Percentiles rank a stretch among this genome's conserved stretches.
These are phyloP conservation scores for Solanum hybrid DNA, from an alignment of 305 asterid genomes.

Conservation along the genomic window DNA sequence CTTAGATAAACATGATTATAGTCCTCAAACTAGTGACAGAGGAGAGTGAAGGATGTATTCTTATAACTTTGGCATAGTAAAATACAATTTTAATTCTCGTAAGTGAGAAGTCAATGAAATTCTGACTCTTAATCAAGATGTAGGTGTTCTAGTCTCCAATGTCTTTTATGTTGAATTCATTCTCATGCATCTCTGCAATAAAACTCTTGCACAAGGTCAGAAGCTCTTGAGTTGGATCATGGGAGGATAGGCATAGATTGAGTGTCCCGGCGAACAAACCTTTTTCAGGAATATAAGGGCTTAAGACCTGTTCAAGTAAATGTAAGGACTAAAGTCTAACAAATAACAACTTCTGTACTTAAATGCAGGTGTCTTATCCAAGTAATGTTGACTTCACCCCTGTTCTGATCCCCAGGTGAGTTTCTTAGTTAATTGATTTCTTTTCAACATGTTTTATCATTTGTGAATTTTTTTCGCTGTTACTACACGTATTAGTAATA, in stretches of 20 bases:
- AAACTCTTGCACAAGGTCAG: background rate
- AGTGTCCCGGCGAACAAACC: background rate
- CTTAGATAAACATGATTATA: background rate
- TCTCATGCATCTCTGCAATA: background rate
- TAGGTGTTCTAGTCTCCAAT: background rate
- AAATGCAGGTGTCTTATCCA: constrained; percentile 81
- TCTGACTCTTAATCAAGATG: background rate
- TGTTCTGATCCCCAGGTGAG: constrained; percentile 55
- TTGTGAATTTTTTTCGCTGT: background rate
- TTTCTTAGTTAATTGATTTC: background rate
- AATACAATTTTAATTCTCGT: background rate
- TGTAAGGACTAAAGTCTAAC: background rate
- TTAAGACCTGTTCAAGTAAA: background rate
- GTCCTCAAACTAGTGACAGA: constrained; percentile 51
- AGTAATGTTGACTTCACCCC: constrained; percentile 60
- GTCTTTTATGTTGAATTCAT: background rate
- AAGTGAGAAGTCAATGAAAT: background rate
- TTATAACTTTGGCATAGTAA: constrained; percentile 7
- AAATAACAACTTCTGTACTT: background rate
- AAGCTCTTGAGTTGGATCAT: background rate
- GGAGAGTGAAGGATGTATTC: constrained; percentile 3
- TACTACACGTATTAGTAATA: background rate
- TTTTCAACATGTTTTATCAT: constrained; percentile 1
- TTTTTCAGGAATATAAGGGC: background rate
- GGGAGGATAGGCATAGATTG: background rate